Percentiles rank a stretch among this genome's conserved stretches.
Conservation (phyloP, 345 rosid genomes). For the Murraya paniculata region DNA sequence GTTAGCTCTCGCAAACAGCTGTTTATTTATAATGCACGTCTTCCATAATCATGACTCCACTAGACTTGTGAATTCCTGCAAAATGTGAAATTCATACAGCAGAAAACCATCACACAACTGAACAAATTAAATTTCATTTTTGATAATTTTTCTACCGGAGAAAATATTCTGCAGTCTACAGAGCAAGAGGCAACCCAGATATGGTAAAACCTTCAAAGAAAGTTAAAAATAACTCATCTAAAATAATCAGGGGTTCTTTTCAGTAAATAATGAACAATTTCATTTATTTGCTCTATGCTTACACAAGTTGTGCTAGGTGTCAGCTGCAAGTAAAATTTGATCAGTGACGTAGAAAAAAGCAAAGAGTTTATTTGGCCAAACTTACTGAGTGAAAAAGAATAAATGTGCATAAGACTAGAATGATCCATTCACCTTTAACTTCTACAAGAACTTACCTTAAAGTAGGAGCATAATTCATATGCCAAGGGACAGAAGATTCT, state of each 20-base stretch:
- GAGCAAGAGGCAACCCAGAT: too few species aligned
- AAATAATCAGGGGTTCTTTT: not conserved
- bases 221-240: not conserved
- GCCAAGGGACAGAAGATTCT: conserved; percentile 34
- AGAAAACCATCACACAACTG: not conserved
- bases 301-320: not conserved
- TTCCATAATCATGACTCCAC: conserved; percentile 8
- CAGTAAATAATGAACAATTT: too few species aligned
- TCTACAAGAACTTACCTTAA: conserved; percentile 18
- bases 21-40: conserved; percentile 21
- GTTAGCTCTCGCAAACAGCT: conserved; percentile 13
- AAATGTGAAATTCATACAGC: not conserved
- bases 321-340: not conserved
- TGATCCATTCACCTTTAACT: not conserved
- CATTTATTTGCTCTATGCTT: too few species aligned
- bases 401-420: not conserved
- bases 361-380: not conserved
- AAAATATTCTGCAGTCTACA: too few species aligned
- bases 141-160: not conserved
- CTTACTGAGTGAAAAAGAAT: not conserved
- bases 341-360: not conserved
- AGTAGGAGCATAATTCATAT: conserved; percentile 25
- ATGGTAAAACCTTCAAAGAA: not conserved
- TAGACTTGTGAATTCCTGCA: conserved; percentile 33
- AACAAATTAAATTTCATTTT: not conserved